Conservation (phyloP, 805 yeast genomes). For the Cyberlindnera xishuangbannaensis region DNA sequence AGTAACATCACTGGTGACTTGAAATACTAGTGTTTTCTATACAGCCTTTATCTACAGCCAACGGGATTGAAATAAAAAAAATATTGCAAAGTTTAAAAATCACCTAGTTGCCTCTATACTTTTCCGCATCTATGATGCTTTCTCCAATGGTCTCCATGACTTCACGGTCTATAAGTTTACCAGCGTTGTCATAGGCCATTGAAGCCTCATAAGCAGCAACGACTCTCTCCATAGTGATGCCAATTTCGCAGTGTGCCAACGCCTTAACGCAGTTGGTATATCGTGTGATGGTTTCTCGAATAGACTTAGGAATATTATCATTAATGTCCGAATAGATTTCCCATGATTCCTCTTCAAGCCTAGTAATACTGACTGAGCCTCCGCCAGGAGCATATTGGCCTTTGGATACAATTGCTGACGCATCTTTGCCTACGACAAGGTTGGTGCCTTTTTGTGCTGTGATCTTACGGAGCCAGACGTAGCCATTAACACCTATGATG, state of each 20-base stretch:
- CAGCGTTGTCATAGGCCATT: conserved; percentile 64
- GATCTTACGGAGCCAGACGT: conserved; percentile 83
- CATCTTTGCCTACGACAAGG: conserved; percentile 27
- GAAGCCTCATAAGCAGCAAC: conserved; percentile 85
- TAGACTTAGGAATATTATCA: conserved; percentile 56
- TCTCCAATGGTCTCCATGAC: conserved; percentile 68
- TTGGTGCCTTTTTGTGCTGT: conserved; percentile 24
- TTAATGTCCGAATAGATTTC: conserved; percentile 91
- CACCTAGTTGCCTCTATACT: conserved; percentile 55
- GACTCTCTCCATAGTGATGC: conserved; percentile 77
- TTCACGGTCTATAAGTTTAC: conserved; percentile 66
- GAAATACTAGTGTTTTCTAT: conserved; percentile 32
- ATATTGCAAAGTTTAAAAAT: background rate
- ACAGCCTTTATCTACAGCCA: too few species aligned
- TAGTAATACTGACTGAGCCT: conserved; percentile 66
- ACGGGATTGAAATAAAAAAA: too few species aligned
- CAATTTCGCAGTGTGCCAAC: conserved; percentile 77
- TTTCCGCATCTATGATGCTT: conserved; percentile 65
- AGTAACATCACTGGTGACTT: conserved; percentile 40
- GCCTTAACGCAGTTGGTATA: conserved; percentile 82
- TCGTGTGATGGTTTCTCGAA: conserved; percentile 72
- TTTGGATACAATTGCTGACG: conserved; percentile 25
- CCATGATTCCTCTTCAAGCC: conserved; percentile 91
- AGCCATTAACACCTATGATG: conserved; percentile 93
- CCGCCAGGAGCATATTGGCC: conserved; percentile 47